Base-by-base conservation (phyloP, 331 rosid species). In the Telfairia occidentalis region DNA sequence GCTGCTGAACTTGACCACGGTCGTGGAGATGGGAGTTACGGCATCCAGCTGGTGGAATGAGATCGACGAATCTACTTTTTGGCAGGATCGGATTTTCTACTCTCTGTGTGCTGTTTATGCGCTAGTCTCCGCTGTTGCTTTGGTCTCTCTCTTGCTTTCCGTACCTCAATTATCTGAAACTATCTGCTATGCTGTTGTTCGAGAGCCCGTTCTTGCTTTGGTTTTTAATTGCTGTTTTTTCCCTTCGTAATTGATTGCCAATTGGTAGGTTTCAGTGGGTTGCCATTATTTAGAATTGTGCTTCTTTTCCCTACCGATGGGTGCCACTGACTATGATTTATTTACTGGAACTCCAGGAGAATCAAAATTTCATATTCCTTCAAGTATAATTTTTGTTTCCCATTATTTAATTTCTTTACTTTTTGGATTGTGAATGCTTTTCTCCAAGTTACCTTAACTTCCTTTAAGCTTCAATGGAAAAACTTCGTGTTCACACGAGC, bases 41-140 rank as follows among this genome's bases (percentile, higher is more conserved):
- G 32, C 78, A 40, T 52, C 83, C 42, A 4, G 24, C 45, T 86
- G 91, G 96, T 89, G 96, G 96, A 79, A 89, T 59, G 70, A 89
- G 19, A 71, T 87, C 87, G 84, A 84, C 79, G 71, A 77, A 37
- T 87, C 95, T 10, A 21, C 81, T 28, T 54, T 5, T 12, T 94
- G 89, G 85, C 96, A 87, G 74, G 69, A 71, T 72, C 87, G 85
- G 53, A 77, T 90, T 73, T 88, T 91, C 86, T 94, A 80, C 86
- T 53, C 81, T 35, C 97, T 94, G 55, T 87, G 90, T 65, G 91
- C 87, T 15, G 84, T 90, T 77, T 94, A 89, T 50, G 93, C 96
- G 18, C 84, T 92, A 16, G 90, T 95, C 79, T 87, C 97, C 77
- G 76, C 78, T 78, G 78, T 89, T 12, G 99, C 97, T 77, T 84